Conservation (phyloP, 306 rosid species). For the Vigna angularis region DNA sequence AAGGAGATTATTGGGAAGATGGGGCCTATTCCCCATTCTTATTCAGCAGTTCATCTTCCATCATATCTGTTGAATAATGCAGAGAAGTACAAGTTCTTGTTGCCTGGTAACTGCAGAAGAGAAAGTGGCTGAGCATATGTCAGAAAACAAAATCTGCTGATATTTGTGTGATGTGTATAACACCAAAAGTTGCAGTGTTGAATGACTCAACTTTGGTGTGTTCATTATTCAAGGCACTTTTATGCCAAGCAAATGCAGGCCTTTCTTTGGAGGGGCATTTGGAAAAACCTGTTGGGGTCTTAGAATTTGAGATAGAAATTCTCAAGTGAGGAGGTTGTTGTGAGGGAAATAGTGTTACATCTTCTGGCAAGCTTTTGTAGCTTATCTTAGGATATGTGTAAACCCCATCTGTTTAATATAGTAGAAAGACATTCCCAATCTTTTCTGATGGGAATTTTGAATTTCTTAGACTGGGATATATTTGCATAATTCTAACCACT, state of each 20-base stretch:
- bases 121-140: conserved; percentile 67
- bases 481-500: conserved; percentile 39
- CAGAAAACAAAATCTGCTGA: not conserved
- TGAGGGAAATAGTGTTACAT: conserved; percentile 31
- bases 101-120: conserved; percentile 85
- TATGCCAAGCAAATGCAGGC: conserved; percentile 46
- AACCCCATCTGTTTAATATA: conserved; percentile 35
- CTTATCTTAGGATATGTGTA: conserved; percentile 42
- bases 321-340: conserved; percentile 27
- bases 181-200: conserved; percentile 37
- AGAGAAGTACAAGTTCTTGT: conserved; percentile 63
- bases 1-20: conserved; percentile 84
- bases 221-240: conserved; percentile 34
- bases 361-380: conserved; percentile 39
- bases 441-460: conserved; percentile 55
- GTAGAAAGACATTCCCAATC: conserved; percentile 48
- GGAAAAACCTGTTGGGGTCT: conserved; percentile 31
- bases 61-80: conserved; percentile 71
- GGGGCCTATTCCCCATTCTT: conserved; percentile 85
- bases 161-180: conserved; percentile 36
- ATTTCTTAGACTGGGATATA: conserved; percentile 46
- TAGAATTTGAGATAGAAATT: conserved; percentile 34
- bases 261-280: conserved; percentile 39
- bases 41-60: conserved; percentile 86
- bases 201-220: conserved; percentile 34